phyloP scores from a whole-genome alignment of 2,329 filamentous ascomycete species.

The Thielaviopsis musarum region DNA sequence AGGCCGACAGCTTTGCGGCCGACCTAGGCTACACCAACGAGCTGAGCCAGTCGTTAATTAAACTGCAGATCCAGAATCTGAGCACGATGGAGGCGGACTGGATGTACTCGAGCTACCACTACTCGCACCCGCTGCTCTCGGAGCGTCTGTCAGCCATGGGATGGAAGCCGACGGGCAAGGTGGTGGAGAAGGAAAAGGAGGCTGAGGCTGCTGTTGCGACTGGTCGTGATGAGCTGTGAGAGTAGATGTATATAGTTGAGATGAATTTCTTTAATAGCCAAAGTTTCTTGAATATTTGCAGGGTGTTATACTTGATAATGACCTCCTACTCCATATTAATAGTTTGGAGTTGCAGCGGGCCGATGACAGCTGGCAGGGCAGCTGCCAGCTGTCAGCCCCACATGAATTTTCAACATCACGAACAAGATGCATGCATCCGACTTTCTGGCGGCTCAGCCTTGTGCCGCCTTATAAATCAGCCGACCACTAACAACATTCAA shows the following conservation, averaged over 20 bases:
- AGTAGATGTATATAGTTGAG: background rate
- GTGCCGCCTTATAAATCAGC: background rate
- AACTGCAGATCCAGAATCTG: conserved; percentile 95
- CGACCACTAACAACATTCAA: background rate
- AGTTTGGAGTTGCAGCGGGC: background rate
- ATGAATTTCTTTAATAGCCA: background rate
- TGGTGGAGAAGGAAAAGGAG: conserved; percentile 24
- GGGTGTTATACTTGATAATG: too few species aligned
- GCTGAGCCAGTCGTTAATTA: conserved; percentile 77
- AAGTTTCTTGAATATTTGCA: background rate
- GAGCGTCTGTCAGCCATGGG: conserved; percentile 83
- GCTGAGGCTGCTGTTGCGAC: conserved; percentile 44
- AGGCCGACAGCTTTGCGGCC: conserved; percentile 83
- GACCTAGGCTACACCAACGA: conserved; percentile 69
- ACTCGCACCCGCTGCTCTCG: conserved; percentile 89
- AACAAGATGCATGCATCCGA: background rate
- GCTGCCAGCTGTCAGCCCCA: background rate
- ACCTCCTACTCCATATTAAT: too few species aligned
- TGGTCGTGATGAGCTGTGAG: conserved; percentile 55
- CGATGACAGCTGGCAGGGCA: conserved; percentile 1
- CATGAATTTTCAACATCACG: conserved; percentile 7
- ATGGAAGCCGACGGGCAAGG: conserved; percentile 51
- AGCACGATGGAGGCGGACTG: conserved; percentile 98
- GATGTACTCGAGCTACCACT: conserved; percentile 97
- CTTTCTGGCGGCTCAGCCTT: background rate